Conservation (phyloP, 1,284 basidiomycete species). For the Golubevia pallescens region DNA sequence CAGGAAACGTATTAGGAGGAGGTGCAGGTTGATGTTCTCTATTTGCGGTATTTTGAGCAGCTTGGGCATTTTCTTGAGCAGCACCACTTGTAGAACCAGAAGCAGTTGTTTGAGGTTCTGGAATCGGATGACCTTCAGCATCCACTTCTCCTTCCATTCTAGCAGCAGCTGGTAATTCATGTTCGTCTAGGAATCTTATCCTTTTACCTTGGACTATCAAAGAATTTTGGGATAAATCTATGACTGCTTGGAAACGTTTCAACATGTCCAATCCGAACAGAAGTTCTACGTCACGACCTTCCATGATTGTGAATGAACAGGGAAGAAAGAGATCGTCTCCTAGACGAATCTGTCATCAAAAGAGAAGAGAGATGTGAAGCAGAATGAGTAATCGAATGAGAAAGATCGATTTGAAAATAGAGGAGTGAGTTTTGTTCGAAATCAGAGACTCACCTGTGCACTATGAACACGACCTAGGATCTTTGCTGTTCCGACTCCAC, state of each 20-base stretch:
- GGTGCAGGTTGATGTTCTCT: conserved; percentile 5
- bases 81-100: no score
- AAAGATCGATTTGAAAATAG: background rate
- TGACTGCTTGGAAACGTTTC: conserved; percentile 92
- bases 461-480: conserved; percentile 93
- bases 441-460: conserved; percentile 69
- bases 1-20: no score
- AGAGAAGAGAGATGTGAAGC: background rate
- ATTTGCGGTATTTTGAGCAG: no score
- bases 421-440: background rate
- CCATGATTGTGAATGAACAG: conserved; percentile 94
- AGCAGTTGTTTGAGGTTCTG: no score
- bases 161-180: conserved; percentile 86
- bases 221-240: conserved; percentile 86
- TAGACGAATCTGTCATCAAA: conserved; percentile 75
- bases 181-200: conserved; percentile 87
- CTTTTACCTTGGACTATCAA: conserved; percentile 86
- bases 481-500: conserved; percentile 93
- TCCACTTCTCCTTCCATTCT: conserved; percentile 60
- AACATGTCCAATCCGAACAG: conserved; percentile 98
- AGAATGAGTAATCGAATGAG: background rate
- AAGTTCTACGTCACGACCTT: conserved; percentile 89
- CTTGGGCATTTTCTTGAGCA: no score
- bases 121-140: background rate
- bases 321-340: conserved; percentile 78